phyloP scores from a whole-genome alignment of 2,329 filamentous ascomycete species.

The Penicillium sp. region DNA sequence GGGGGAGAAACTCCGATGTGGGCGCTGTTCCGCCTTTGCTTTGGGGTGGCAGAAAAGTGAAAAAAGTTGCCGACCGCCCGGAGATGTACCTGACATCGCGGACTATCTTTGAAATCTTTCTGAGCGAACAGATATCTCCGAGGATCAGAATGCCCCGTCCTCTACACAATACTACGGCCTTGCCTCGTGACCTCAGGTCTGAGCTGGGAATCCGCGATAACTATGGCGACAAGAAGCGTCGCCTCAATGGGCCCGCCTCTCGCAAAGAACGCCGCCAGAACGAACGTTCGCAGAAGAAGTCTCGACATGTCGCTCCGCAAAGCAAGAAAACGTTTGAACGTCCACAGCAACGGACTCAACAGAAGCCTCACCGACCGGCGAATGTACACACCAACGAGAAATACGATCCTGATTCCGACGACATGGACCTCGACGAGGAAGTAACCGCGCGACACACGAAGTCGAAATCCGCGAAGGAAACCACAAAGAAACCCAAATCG shows the following conservation, averaged over 20 bases:
- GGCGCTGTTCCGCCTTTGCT: constrained; percentile 18
- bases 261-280: constrained; percentile 67
- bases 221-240: constrained; percentile 34
- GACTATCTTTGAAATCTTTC: neutral
- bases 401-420: constrained; percentile 23
- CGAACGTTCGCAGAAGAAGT: constrained; percentile 60
- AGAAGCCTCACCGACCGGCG: constrained; percentile 10
- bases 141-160: constrained; percentile 34
- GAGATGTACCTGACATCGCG: neutral
- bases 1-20: constrained; percentile 26
- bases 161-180: constrained; percentile 41
- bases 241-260: constrained; percentile 28
- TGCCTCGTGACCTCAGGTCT: constrained; percentile 39
- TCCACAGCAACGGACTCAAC: constrained; percentile 14
- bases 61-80: constrained; percentile 27
- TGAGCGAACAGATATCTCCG: neutral
- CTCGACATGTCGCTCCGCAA: constrained; percentile 31
- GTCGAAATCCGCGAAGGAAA: constrained; percentile 24
- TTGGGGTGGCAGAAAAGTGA: constrained; percentile 23
- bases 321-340: constrained; percentile 17
- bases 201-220: constrained; percentile 42
- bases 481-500: constrained; percentile 29
- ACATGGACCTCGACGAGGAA: constrained; percentile 20
- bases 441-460: constrained; percentile 14
- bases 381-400: constrained; percentile 25